Percentiles rank a stretch among this genome's conserved stretches.
These are phyloP conservation scores for Berkeleyomyces basicola DNA, from an alignment of 2,329 filamentous ascomycete species.

Conservation along the genomic window DNA sequence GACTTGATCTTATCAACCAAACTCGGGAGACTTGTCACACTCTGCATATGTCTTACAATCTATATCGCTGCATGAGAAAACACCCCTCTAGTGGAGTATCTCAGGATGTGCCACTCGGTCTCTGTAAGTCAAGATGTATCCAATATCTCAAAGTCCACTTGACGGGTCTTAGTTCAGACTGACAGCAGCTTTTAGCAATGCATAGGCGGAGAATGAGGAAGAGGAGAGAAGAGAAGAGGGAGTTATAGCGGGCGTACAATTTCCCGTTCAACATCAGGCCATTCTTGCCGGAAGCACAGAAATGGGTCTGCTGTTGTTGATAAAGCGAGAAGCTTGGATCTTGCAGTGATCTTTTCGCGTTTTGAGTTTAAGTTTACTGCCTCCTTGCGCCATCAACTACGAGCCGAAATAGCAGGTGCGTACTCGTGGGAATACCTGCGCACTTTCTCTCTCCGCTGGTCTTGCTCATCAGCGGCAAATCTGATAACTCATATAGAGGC, in stretches of 20 bases:
- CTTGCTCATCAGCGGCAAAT: neutral
- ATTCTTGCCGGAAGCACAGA: neutral
- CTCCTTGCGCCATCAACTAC: neutral
- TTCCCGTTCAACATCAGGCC: neutral
- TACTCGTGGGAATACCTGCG: neutral
- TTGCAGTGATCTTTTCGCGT: neutral
- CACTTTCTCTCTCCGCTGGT: neutral
- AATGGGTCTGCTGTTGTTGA: neutral
- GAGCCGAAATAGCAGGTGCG: neutral
- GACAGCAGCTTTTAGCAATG: neutral
- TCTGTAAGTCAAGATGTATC: neutral
- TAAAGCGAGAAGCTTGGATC: neutral
- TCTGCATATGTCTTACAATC: neutral
- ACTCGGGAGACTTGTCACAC: neutral
- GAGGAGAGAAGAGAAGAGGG: neutral
- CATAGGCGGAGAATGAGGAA: too few species aligned
- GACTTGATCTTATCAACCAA: neutral
- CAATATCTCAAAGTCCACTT: neutral
- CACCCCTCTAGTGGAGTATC: neutral
- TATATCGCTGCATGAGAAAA: neutral
- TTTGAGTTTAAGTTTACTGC: conserved; percentile 1
- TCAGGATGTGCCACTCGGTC: neutral
- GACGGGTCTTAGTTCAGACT: neutral
- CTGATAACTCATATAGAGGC: neutral
- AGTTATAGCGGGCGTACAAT: neutral